A percentile compares a stretch with the other conserved stretches of the same genome.
Conservation (phyloP, 306 rosid species). For the Glycine tomentella region DNA sequence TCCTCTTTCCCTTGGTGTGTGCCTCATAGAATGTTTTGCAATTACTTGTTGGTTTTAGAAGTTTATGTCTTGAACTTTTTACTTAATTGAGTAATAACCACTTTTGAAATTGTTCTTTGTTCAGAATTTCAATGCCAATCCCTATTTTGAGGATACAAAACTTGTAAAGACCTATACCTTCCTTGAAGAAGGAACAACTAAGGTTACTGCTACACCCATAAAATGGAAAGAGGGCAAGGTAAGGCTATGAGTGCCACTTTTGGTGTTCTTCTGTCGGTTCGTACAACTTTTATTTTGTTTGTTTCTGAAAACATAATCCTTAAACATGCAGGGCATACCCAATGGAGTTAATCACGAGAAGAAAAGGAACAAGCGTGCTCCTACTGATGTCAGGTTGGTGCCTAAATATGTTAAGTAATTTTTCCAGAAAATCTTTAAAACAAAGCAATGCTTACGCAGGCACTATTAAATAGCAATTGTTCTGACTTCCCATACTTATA, state of each 20-base stretch:
- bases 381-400: constrained; percentile 75
- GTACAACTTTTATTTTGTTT: background rate
- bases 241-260: constrained; percentile 28
- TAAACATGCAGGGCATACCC: constrained; percentile 64
- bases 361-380: constrained; percentile 90
- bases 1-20: constrained; percentile 17
- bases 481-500: background rate
- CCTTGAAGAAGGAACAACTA: constrained; percentile 89
- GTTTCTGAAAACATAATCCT: constrained; percentile 8
- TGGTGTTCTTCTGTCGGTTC: background rate
- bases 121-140: constrained; percentile 85
- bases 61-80: constrained; percentile 13
- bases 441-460: background rate
- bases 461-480: background rate
- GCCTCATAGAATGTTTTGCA: background rate
- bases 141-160: constrained; percentile 87
- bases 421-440: background rate
- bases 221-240: constrained; percentile 98
- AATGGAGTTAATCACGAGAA: constrained; percentile 81
- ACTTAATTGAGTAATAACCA: background rate
- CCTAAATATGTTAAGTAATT: background rate
- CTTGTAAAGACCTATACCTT: constrained; percentile 83
- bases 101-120: constrained; percentile 30
- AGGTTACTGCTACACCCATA: constrained; percentile 83
- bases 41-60: background rate